phyloP scores from a whole-genome alignment of 1,284 basidiomycete genomes.

The Hemileia vastatrix region DNA sequence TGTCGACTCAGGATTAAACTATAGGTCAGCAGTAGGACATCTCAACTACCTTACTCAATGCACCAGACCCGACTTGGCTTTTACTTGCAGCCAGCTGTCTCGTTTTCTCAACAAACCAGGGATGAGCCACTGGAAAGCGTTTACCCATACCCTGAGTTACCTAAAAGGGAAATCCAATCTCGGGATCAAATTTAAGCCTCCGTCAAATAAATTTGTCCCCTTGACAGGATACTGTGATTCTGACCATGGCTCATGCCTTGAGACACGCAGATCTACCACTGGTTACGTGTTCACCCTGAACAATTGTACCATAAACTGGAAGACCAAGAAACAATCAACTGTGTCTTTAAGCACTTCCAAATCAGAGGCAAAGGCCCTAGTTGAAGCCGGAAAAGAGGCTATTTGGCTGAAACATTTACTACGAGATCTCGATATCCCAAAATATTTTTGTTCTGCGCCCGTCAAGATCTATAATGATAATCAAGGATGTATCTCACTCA shows the following conservation, averaged over 20 bases:
- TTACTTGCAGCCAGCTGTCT: background rate
- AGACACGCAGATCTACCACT: background rate
- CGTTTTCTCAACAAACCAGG: background rate
- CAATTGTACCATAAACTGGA: background rate
- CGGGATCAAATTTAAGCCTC: background rate
- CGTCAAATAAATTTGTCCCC: no score
- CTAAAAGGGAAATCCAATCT: background rate
- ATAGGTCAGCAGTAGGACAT: background rate
- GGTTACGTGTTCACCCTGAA: background rate
- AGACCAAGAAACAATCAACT: background rate
- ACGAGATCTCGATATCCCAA: no score
- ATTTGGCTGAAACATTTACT: no score
- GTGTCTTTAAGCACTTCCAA: background rate
- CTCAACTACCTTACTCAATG: background rate
- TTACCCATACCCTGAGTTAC: background rate
- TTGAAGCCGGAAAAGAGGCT: no score
- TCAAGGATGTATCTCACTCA: no score
- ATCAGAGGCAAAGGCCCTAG: slow-evolving; percentile 6
- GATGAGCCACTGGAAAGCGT: background rate
- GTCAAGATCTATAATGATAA: no score
- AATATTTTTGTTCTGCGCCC: no score
- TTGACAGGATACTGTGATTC: background rate
- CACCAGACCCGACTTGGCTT: background rate
- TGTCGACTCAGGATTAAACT: background rate
- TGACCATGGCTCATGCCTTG: background rate